phyloP scores from a whole-genome alignment of 2,329 filamentous ascomycete species.

The Amylocarpus encephaloides region DNA sequence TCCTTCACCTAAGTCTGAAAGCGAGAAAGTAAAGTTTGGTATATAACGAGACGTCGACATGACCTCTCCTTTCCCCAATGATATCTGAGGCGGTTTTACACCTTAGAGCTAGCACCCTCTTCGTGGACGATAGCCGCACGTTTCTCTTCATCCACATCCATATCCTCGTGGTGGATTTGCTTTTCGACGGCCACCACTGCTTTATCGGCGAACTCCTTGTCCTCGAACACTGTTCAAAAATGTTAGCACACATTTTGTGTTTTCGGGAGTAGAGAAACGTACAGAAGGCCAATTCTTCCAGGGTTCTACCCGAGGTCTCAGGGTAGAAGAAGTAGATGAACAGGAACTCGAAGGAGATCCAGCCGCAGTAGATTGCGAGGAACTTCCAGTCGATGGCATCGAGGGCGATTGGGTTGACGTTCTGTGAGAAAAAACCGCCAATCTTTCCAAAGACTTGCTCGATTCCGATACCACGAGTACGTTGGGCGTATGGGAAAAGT shows the following conservation, averaged over 20 bases:
- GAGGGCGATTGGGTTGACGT: conserved; percentile 41
- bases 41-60: too few species aligned
- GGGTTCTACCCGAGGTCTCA: conserved; percentile 37
- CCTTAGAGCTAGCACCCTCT: too few species aligned
- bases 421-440: conserved; percentile 43
- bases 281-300: conserved; percentile 42
- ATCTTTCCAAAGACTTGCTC: conserved; percentile 33
- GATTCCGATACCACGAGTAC: conserved; percentile 49
- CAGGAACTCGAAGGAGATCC: conserved; percentile 37
- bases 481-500: conserved; percentile 49
- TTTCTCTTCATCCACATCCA: not conserved
- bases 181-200: conserved; percentile 34
- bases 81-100: too few species aligned
- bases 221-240: conserved; percentile 36
- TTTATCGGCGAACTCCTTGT: conserved; percentile 32
- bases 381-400: conserved; percentile 38
- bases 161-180: conserved; percentile 24
- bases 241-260: conserved; percentile 31
- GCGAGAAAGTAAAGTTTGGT: too few species aligned
- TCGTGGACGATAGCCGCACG: too few species aligned
- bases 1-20: too few species aligned
- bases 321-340: conserved; percentile 42
- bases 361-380: conserved; percentile 39
- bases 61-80: too few species aligned
- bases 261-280: conserved; percentile 32